Conservation (phyloP, 768 basidiomycete genomes). For the Suillus cothurnatus region DNA sequence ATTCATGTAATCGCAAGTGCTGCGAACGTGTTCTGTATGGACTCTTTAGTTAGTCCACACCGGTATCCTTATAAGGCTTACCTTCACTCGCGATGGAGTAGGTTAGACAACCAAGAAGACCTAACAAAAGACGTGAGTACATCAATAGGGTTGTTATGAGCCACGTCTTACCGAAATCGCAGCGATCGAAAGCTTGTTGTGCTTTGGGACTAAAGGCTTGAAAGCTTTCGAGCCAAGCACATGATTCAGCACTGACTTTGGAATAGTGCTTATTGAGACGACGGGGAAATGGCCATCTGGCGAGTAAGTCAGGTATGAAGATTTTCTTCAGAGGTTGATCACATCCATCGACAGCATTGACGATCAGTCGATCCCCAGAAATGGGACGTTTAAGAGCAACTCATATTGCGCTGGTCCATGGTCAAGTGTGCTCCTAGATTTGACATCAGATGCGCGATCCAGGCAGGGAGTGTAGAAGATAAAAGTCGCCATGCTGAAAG, state of each 20-base stretch:
- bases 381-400: too few relatives aligned
- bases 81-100: not conserved
- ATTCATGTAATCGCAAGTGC: slow-evolving; percentile 35
- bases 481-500: too few relatives aligned
- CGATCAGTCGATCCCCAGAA: too few relatives aligned
- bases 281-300: not conserved
- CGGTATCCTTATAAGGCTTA: not conserved
- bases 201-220: not conserved
- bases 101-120: not conserved
- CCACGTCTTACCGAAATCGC: not conserved
- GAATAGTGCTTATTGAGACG: not conserved
- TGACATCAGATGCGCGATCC: too few relatives aligned
- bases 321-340: not conserved
- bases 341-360: not conserved
- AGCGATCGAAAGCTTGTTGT: not conserved
- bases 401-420: too few relatives aligned
- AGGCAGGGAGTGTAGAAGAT: too few relatives aligned
- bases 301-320: not conserved
- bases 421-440: too few relatives aligned
- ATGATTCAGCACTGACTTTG: not conserved
- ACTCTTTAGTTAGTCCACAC: not conserved
- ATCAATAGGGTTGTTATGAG: not conserved
- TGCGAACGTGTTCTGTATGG: slow-evolving; percentile 23
- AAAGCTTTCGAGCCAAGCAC: not conserved
- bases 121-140: not conserved